These are phyloP conservation scores for Eimeria tenella DNA, from an alignment of 169 alveolate genomes.

Conservation along the genomic window DNA sequence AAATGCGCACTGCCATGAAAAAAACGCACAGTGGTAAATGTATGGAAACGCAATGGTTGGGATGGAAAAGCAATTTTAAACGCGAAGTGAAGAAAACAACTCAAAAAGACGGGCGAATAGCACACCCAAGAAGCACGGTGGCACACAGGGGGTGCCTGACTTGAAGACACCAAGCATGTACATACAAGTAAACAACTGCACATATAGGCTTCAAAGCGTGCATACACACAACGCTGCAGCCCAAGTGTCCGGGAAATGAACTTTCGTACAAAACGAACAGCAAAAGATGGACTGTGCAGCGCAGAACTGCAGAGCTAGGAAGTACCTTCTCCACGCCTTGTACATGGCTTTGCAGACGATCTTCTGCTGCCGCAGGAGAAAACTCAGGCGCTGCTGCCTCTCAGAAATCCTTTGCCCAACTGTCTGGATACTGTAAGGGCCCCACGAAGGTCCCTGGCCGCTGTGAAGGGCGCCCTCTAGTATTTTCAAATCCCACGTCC, in stretches of 20 bases:
- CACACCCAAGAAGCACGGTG: not conserved
- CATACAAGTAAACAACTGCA: not conserved
- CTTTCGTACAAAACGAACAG: not conserved
- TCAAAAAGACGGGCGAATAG: not conserved
- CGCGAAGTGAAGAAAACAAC: not conserved
- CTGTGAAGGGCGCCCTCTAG: conserved; percentile 15
- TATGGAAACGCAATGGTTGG: no score
- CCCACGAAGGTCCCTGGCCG: not conserved
- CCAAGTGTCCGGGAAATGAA: not conserved
- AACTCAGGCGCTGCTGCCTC: conserved; percentile 49
- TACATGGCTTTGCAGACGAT: conserved; percentile 46
- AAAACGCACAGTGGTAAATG: no score
- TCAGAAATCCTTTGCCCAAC: conserved; percentile 54
- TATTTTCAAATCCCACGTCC: conserved; percentile 54
- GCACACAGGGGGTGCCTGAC: no score
- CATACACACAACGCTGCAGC: not conserved
- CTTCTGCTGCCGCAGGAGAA: conserved; percentile 65
- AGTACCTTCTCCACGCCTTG: conserved; percentile 68
- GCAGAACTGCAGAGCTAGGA: no score
- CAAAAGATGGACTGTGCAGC: no score
- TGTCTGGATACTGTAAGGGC: conserved; percentile 39
- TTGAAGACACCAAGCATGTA: not conserved
- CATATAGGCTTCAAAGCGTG: not conserved
- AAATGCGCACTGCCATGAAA: no score
- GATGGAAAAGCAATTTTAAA: not conserved